phyloP scores from a whole-genome alignment of 441 rosid species.

The Viola pubescens region DNA sequence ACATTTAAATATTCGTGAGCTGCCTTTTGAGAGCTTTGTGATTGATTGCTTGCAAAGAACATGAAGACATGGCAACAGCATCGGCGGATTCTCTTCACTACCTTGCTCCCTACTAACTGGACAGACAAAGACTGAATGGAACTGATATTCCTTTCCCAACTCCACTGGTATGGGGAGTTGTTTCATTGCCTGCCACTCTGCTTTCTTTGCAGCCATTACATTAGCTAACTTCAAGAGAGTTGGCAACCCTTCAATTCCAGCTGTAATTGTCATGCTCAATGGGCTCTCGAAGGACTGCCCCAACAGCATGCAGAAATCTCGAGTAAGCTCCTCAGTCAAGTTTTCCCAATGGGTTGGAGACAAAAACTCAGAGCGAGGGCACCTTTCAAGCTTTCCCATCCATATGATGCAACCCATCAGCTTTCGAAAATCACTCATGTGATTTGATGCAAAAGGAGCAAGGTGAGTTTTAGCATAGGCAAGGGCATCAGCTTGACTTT shows the following conservation, averaged over 20 bases:
- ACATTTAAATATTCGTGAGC: slow-evolving; percentile 39
- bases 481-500: slow-evolving; percentile 39
- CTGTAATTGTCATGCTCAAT: slow-evolving; percentile 32
- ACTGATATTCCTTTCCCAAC: slow-evolving; percentile 44
- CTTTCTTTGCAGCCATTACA: slow-evolving; percentile 52
- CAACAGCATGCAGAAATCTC: slow-evolving; percentile 36
- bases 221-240: slow-evolving; percentile 49
- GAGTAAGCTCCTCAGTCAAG: slow-evolving; percentile 33
- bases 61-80: slow-evolving; percentile 53
- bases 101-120: slow-evolving; percentile 55
- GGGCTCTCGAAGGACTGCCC: slow-evolving; percentile 42
- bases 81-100: slow-evolving; percentile 56
- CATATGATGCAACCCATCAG: slow-evolving; percentile 36
- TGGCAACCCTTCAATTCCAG: slow-evolving; percentile 52
- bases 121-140: slow-evolving; percentile 57
- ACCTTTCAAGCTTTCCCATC: slow-evolving; percentile 37
- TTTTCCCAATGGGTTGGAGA: slow-evolving; percentile 37
- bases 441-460: slow-evolving; percentile 26
- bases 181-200: slow-evolving; percentile 51
- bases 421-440: slow-evolving; percentile 30
- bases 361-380: slow-evolving; percentile 39
- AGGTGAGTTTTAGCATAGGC: slow-evolving; percentile 44
- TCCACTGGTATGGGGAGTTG: slow-evolving; percentile 51
- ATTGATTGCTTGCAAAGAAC: slow-evolving; percentile 56
- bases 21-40: slow-evolving; percentile 39